Evolutionary conservation across 1,284 basidiomycete genomes (phyloP), one percentile per base, ranked within the genome.

Genomic region (Cutaneotrichosporon sp.): DNA sequence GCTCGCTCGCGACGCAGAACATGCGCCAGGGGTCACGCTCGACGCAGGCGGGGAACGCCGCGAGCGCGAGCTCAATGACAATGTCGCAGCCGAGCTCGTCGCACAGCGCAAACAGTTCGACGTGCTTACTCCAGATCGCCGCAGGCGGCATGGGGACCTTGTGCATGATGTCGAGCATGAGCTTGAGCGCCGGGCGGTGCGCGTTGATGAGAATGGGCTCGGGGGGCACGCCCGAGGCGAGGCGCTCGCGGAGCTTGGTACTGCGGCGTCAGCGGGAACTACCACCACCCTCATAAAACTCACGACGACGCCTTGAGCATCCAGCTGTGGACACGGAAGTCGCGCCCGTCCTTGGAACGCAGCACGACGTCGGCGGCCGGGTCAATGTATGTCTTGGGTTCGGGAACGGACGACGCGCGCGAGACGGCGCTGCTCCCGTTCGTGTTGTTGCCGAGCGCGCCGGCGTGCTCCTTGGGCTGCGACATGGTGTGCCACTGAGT

Each of bases 301-400:
- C 56, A 66, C 64, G 58, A 61, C 17, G 49, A 43, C 12, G 64
- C 56, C 49, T 55, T 57, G 46, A 66, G 56, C 23, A 58, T 44
- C 46, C 52, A 62, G 21, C 50, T 53, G 1, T 59, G 41, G 13
- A 64, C 61, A 40, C 54, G 55, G 55, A 66, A 64, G 12, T 52
- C 37, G 38, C 54, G 48, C 3, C 59, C 63, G 40, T 61, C 53
- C 21, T 12, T 49, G 12, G 55, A 54, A 23, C 53, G 51, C 35
- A 66, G 53, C n/a, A 56, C 36, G 34, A 56, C 49, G 36, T 63
- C 63, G 34, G 62, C 61, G n/a, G 43, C 37, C 15, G 59, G 58
- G 49, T 63, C 62, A 21, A 49, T 48, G 52, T 62, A 65, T 13
- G 56, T 54, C 45, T 18, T 48, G 35, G 42, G 45, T 39, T 30